A percentile compares a stretch with the other conserved stretches of the same genome.
These are phyloP conservation scores for Mortierella alpina DNA, from an alignment of 192 early-diverging fungal species.

Conservation along the genomic window DNA sequence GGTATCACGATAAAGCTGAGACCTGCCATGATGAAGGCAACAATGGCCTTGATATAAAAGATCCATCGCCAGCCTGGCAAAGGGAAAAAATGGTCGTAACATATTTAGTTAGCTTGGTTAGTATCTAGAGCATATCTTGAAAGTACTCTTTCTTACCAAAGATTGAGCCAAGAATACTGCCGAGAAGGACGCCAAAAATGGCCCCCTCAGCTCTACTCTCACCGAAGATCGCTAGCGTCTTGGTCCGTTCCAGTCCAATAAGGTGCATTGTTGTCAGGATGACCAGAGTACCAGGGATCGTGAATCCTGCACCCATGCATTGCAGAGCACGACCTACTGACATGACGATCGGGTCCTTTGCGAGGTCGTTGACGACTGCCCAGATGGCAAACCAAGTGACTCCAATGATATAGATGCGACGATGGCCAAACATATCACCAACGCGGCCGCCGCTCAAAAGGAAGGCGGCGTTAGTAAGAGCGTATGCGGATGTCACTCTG, in stretches of 20 bases:
- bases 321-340: constrained; percentile 42
- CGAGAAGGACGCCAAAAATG: constrained; percentile 23
- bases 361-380: constrained; percentile 30
- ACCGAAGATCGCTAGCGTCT: constrained; percentile 35
- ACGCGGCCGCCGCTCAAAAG: constrained; percentile 29
- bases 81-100: background rate
- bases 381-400: constrained; percentile 23
- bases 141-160: constrained; percentile 22
- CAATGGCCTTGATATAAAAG: constrained; percentile 42
- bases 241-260: constrained; percentile 16
- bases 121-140: too few relatives aligned
- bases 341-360: constrained; percentile 24
- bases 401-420: constrained; percentile 17
- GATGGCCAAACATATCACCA: constrained; percentile 47
- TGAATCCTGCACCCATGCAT: constrained; percentile 39
- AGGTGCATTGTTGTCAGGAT: constrained; percentile 27
- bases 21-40: constrained; percentile 19
- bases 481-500: constrained; percentile 36
- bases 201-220: constrained; percentile 30
- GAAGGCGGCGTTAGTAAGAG: constrained; percentile 33
- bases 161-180: constrained; percentile 29
- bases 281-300: constrained; percentile 35
- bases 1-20: constrained; percentile 26
- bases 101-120: too few relatives aligned
- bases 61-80: constrained; percentile 43